Conservation (phyloP, 1,284 basidiomycete species). For the Cryptococcus sp. region DNA sequence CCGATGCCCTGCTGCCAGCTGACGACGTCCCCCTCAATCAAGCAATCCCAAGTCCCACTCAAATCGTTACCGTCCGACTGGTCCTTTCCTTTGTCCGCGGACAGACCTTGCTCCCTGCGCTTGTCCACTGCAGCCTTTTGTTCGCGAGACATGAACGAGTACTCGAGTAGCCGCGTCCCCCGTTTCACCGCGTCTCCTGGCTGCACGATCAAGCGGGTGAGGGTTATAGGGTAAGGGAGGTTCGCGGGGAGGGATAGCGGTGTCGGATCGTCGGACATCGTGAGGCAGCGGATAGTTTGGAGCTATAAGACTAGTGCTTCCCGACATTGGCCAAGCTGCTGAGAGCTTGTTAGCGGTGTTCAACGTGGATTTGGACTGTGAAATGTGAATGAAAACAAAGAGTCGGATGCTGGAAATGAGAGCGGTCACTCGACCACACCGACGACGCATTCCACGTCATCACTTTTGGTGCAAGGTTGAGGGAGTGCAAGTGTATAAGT, state of each 20-base stretch:
- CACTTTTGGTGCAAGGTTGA: too few species aligned
- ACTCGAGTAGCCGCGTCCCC: conserved; percentile 73
- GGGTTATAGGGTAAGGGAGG: conserved; percentile 76
- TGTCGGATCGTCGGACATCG: conserved; percentile 44
- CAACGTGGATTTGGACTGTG: too few species aligned
- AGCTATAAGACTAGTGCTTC: background rate
- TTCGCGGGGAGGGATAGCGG: conserved; percentile 61
- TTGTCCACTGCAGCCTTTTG: conserved; percentile 10
- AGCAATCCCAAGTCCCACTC: conserved; percentile 77
- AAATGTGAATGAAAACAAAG: too few species aligned
- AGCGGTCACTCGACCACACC: too few species aligned
- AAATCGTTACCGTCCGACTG: conserved; percentile 22
- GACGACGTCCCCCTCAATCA: conserved; percentile 65
- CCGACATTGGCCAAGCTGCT: background rate
- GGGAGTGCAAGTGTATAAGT: too few species aligned
- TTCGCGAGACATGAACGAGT: conserved; percentile 61
- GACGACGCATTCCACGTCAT: too few species aligned
- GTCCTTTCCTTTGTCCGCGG: conserved; percentile 19
- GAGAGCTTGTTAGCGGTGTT: background rate
- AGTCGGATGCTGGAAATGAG: too few species aligned
- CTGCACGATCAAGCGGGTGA: conserved; percentile 65
- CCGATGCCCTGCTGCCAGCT: conserved; percentile 44
- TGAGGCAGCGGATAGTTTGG: background rate
- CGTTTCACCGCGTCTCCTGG: conserved; percentile 60
- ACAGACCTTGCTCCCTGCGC: conserved; percentile 14